Conservation (phyloP, 352 stramenopile genomes). For the Phytophthora idaei region DNA sequence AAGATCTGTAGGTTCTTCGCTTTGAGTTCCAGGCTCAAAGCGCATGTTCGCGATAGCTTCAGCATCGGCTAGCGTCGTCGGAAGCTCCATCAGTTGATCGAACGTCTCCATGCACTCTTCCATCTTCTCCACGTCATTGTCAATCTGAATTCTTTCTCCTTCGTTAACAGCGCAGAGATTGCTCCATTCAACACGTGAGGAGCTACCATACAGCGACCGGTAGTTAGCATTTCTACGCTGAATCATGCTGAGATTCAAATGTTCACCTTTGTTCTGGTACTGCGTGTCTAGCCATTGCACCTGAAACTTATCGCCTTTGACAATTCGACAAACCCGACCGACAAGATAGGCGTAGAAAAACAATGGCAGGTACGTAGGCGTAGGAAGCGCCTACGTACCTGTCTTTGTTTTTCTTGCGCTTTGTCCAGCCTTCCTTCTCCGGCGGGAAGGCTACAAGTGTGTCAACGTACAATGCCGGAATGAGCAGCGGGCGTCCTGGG, state of each 20-base stretch:
- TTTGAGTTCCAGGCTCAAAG: background rate
- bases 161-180: conserved; percentile 4
- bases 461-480: conserved; percentile 11
- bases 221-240: conserved; percentile 10
- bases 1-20: background rate
- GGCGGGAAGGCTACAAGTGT: conserved; percentile 13
- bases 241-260: background rate
- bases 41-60: background rate
- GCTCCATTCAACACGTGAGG: conserved; percentile 2
- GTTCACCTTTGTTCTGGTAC: conserved; percentile 5
- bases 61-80: conserved; percentile 2
- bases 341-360: no score
- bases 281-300: conserved; percentile 17
- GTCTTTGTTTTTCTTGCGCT: conserved; percentile 1
- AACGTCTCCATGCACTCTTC: conserved; percentile 9
- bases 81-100: background rate
- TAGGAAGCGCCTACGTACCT: background rate
- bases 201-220: conserved; percentile 2
- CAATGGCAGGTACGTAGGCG: no score
- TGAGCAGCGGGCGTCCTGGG: background rate
- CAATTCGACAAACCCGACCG: conserved; percentile 1
- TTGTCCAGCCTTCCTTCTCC: conserved; percentile 17
- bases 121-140: conserved; percentile 4
- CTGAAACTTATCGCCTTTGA: conserved; percentile 11
- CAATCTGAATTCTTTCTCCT: conserved; percentile 4